These are phyloP conservation scores for Turritis glabra DNA, from an alignment of 345 rosid genomes.

Conservation along the genomic window DNA sequence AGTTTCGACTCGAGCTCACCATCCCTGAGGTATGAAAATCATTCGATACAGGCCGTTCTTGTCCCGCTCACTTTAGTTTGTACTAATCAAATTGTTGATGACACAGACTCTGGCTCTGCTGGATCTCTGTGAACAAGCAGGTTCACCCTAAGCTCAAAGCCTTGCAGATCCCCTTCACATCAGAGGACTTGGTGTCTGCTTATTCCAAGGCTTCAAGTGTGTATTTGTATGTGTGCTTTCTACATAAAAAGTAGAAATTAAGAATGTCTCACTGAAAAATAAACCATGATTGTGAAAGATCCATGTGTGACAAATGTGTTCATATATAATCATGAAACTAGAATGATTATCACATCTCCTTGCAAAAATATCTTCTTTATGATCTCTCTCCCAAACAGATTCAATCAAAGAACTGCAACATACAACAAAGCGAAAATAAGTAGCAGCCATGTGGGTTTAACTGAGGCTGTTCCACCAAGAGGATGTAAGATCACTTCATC, in stretches of 20 bases:
- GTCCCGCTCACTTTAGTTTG: not conserved
- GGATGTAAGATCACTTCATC: conserved; percentile 53
- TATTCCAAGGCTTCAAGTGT: conserved; percentile 27
- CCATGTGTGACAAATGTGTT: conserved; percentile 12
- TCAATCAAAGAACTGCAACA: conserved; percentile 34
- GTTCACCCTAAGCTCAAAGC: conserved; percentile 49
- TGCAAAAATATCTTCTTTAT: not conserved
- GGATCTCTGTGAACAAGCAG: conserved; percentile 89
- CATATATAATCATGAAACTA: conserved; percentile 21
- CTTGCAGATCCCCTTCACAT: conserved; percentile 2
- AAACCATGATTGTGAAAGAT: conserved; percentile 21
- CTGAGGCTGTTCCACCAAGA: conserved; percentile 31
- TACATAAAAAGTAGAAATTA: conserved; percentile 19
- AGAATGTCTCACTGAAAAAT: conserved; percentile 15
- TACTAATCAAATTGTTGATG: conserved; percentile 17
- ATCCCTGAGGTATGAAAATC: conserved; percentile 73
- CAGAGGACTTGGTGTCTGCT: conserved; percentile 3
- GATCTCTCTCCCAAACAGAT: conserved; percentile 13
- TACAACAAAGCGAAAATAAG: conserved; percentile 38
- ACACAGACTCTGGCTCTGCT: conserved; percentile 85
- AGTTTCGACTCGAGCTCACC: conserved; percentile 89
- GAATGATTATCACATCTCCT: conserved; percentile 25
- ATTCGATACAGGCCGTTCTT: not conserved
- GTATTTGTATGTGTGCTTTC: conserved; percentile 25
- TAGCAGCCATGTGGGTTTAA: conserved; percentile 37